These are phyloP conservation scores for Cyberlindnera maritima DNA, from an alignment of 805 yeast genomes.

Conservation along the genomic window DNA sequence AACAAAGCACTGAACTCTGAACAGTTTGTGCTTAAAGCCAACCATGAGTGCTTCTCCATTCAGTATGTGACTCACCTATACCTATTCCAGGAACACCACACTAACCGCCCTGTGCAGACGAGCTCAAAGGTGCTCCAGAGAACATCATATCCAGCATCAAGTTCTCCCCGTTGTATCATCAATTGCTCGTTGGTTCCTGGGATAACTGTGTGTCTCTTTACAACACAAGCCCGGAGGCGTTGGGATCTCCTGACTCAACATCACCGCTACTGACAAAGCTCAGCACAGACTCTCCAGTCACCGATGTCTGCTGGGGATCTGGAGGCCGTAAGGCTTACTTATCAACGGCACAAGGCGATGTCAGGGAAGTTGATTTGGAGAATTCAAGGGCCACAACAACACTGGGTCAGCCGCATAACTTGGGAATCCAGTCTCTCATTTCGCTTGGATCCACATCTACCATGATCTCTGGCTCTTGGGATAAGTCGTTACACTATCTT, in stretches of 20 bases:
- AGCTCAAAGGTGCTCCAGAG: slow-evolving; percentile 27
- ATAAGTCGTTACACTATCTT: slow-evolving; percentile 25
- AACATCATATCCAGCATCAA: slow-evolving; percentile 44
- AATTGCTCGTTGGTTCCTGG: slow-evolving; percentile 56
- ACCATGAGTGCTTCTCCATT: neutral
- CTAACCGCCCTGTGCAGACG: slow-evolving; percentile 5
- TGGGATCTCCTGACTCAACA: slow-evolving; percentile 25
- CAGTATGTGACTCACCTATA: neutral
- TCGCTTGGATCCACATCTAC: slow-evolving; percentile 20
- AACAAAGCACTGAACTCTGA: too few relatives aligned
- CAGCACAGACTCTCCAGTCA: slow-evolving; percentile 17
- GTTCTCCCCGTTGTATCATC: slow-evolving; percentile 35
- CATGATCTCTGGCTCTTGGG: slow-evolving; percentile 62
- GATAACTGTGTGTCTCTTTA: slow-evolving; percentile 48
- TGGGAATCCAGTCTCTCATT: slow-evolving; percentile 38
- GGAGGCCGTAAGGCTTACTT: slow-evolving; percentile 34
- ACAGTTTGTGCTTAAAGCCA: too few relatives aligned
- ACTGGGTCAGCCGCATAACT: slow-evolving; percentile 32
- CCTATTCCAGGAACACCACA: too few relatives aligned
- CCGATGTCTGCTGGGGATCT: slow-evolving; percentile 22
- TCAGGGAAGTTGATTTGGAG: slow-evolving; percentile 50
- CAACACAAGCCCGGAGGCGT: slow-evolving; percentile 29
- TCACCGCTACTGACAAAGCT: slow-evolving; percentile 25
- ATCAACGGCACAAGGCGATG: slow-evolving; percentile 55
- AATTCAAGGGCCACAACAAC: slow-evolving; percentile 31